Evolutionary conservation across 441 rosid genomes (phyloP).

Genomic region (Eutrema salsugineum): DNA sequence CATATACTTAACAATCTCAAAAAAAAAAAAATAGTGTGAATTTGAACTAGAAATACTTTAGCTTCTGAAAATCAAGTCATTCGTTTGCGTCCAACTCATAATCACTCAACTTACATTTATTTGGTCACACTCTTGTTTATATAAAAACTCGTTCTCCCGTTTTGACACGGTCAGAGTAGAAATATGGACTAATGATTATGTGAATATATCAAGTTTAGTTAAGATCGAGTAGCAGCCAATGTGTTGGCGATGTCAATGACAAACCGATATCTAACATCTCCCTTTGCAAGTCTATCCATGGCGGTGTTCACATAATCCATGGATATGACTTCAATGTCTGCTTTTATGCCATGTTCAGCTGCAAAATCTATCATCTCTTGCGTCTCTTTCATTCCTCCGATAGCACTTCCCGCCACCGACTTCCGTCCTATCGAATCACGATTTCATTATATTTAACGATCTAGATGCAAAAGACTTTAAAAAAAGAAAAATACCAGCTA

Average conservation of each 20-base stretch:
- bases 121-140: no score
- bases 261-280: slow-evolving; percentile 48
- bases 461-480: not conserved
- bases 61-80: no score
- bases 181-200: no score
- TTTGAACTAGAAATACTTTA: no score
- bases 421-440: slow-evolving; percentile 40
- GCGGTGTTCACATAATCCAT: slow-evolving; percentile 48
- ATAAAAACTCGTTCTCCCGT: no score
- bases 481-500: not conserved
- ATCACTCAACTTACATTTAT: no score
- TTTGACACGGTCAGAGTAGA: no score
- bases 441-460: not conserved
- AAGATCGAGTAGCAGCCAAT: slow-evolving; percentile 29
- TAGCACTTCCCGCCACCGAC: slow-evolving; percentile 36
- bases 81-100: no score
- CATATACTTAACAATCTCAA: no score
- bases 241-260: slow-evolving; percentile 48
- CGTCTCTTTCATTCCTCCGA: slow-evolving; percentile 56
- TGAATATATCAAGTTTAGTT: no score
- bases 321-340: slow-evolving; percentile 45
- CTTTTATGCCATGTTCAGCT: slow-evolving; percentile 35
- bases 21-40: no score
- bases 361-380: slow-evolving; percentile 63
- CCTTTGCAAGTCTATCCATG: slow-evolving; percentile 42